These are phyloP conservation scores for Oropetium thomaeum DNA, from an alignment of 176 grass and related monocot genomes.

Conservation along the genomic window DNA sequence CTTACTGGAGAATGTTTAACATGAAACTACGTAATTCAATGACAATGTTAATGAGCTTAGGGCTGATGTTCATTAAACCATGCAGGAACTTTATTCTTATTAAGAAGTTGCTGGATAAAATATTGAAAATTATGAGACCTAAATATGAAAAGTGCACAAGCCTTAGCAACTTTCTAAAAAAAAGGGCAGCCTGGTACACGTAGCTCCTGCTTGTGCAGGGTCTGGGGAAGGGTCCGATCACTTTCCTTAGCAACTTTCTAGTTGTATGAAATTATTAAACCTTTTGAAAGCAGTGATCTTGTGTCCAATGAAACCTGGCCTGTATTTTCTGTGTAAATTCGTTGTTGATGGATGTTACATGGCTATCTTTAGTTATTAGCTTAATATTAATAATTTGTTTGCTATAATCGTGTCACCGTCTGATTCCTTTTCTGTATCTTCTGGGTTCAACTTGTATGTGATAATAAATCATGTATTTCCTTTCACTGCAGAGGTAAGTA, in stretches of 20 bases:
- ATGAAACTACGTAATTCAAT: neutral
- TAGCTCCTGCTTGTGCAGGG: too few species aligned
- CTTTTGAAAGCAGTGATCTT: neutral
- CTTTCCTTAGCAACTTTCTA: neutral
- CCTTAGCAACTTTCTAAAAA: neutral
- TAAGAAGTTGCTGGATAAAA: neutral
- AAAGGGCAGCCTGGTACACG: too few species aligned
- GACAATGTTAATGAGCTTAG: neutral
- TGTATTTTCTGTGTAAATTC: neutral
- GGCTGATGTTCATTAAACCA: neutral
- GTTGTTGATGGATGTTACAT: neutral
- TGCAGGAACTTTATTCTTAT: neutral
- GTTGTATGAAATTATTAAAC: neutral
- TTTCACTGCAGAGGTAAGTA: slow-evolving; percentile 66
- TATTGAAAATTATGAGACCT: neutral
- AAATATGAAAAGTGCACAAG: neutral
- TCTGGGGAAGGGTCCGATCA: too few species aligned
- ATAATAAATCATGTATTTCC: slow-evolving; percentile 12
- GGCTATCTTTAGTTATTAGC: slow-evolving; percentile 13
- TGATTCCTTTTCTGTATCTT: neutral
- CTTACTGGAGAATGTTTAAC: neutral
- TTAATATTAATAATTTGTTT: slow-evolving; percentile 9
- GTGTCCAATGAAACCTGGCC: neutral
- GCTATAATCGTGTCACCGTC: neutral
- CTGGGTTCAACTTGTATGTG: neutral